phyloP scores from a whole-genome alignment of 2,329 filamentous ascomycete species.

The Xylariaceae sp. region DNA sequence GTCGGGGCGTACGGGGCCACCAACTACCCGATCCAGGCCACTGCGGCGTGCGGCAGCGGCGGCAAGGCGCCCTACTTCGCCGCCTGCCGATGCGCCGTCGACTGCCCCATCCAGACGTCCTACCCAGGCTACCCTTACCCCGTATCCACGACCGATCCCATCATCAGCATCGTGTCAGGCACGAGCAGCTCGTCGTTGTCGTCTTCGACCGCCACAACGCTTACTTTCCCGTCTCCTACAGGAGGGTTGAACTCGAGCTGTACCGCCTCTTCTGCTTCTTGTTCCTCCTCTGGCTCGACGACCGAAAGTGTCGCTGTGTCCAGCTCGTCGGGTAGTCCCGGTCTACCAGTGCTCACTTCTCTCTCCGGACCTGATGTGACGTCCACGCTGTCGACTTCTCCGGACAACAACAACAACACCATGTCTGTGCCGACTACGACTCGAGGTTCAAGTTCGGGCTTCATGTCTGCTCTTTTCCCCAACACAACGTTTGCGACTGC shows the following conservation, averaged over 20 bases:
- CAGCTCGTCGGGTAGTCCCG: too few species aligned
- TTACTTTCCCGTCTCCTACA: too few species aligned
- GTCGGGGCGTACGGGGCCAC: constrained; percentile 19
- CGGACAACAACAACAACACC: background rate
- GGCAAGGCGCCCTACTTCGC: constrained; percentile 18
- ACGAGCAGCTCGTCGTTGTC: too few species aligned
- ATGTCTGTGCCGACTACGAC: background rate
- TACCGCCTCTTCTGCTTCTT: background rate
- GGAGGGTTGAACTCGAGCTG: too few species aligned
- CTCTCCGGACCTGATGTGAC: background rate
- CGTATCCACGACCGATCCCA: too few species aligned
- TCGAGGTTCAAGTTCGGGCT: background rate
- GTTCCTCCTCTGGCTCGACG: background rate
- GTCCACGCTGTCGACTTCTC: background rate
- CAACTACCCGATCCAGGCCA: constrained; percentile 22
- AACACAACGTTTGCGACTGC: too few species aligned
- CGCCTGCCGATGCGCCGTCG: constrained; percentile 20
- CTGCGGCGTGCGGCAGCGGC: constrained; percentile 20
- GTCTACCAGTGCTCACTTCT: background rate
- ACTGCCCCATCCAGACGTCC: too few species aligned
- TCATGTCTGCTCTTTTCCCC: background rate
- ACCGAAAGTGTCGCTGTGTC: too few species aligned
- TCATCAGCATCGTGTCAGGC: background rate
- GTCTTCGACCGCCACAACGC: too few species aligned
- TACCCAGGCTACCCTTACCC: too few species aligned